Conservation (phyloP, 768 basidiomycete genomes). For the Coprinellus aureogranulatus region DNA sequence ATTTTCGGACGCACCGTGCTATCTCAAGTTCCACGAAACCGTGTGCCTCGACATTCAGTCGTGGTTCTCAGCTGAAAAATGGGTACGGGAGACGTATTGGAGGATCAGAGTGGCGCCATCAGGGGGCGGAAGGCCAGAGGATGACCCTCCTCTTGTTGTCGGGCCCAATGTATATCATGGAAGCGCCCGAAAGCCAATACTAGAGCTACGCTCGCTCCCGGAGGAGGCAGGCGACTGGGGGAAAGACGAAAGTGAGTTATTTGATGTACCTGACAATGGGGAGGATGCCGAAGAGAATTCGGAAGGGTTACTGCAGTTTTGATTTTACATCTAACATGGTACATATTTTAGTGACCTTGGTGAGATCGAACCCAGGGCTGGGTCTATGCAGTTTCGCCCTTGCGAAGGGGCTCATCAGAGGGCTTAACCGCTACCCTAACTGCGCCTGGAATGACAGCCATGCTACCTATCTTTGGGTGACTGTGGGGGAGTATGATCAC, state of each 20-base stretch:
- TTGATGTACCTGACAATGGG: no score
- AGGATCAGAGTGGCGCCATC: background rate
- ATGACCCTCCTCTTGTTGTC: no score
- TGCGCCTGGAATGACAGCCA: background rate
- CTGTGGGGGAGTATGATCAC: background rate
- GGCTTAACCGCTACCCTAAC: conserved; percentile 1
- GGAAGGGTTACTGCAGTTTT: no score
- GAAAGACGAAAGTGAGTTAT: no score
- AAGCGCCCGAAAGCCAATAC: no score
- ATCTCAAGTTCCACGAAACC: background rate
- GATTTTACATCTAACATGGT: no score
- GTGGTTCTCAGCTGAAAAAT: background rate
- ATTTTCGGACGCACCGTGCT: background rate
- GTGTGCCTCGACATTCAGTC: background rate
- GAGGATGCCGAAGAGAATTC: no score
- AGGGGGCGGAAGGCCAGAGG: no score
- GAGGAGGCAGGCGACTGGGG: no score
- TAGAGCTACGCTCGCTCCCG: no score
- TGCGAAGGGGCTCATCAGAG: conserved; percentile 4
- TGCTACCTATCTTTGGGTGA: background rate
- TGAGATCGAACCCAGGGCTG: background rate
- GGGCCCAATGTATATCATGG: no score
- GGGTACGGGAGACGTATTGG: background rate
- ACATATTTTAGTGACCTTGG: no score
- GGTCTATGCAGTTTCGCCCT: background rate